A percentile compares a stretch with the other conserved stretches of the same genome.
phyloP scores from a whole-genome alignment of 2,329 filamentous ascomycete species.

The Coniella lustricola region DNA sequence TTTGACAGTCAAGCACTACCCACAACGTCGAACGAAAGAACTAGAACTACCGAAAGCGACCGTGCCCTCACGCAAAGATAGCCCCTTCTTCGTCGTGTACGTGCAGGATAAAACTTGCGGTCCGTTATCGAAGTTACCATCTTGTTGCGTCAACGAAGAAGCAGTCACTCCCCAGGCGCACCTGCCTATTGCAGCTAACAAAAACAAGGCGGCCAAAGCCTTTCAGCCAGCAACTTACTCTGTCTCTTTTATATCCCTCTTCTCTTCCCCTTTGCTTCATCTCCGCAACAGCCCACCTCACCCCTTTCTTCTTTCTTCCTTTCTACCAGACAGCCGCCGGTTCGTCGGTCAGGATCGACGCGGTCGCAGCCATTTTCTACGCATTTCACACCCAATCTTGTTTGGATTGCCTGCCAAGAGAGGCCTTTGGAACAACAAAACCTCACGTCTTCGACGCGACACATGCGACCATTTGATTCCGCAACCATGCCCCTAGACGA shows the following conservation, averaged over 20 bases:
- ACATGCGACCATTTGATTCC: background rate
- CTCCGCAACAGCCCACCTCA: slow-evolving; percentile 1
- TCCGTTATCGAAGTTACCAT: too few species aligned
- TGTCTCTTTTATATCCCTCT: background rate
- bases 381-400: slow-evolving; percentile 8
- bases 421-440: slow-evolving; percentile 11
- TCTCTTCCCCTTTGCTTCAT: slow-evolving; percentile 5
- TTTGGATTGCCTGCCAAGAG: slow-evolving; percentile 2
- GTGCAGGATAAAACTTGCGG: too few species aligned
- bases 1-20: too few species aligned
- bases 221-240: too few species aligned
- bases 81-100: too few species aligned
- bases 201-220: too few species aligned
- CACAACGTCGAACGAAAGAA: too few species aligned
- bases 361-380: slow-evolving; percentile 14
- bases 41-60: too few species aligned
- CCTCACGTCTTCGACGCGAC: slow-evolving; percentile 1
- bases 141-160: too few species aligned
- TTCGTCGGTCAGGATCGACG: slow-evolving; percentile 11
- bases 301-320: background rate
- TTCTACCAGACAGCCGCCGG: slow-evolving; percentile 1
- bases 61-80: too few species aligned
- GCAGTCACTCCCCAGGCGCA: too few species aligned
- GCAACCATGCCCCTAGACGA: slow-evolving; percentile 12
- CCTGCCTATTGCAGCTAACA: too few species aligned